phyloP scores from a whole-genome alignment of 441 rosid species.

The Erodium texanum region DNA sequence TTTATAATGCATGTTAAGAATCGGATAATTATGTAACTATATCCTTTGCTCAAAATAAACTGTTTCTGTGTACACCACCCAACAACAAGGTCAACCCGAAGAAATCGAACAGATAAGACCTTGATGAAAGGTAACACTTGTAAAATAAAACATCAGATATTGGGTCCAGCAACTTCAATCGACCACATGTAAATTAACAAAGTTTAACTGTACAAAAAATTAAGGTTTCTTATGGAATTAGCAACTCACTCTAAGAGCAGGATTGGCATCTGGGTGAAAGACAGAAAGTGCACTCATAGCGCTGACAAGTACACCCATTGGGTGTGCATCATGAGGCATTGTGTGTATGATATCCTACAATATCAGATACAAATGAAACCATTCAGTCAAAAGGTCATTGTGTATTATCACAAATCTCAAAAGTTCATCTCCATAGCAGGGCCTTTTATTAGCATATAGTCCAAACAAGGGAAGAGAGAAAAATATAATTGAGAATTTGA shows the following conservation, averaged over 20 bases:
- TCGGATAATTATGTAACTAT: background rate
- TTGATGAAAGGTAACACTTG: background rate
- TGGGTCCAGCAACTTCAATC: background rate
- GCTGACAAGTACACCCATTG: slow-evolving; percentile 95
- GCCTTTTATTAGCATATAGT: background rate
- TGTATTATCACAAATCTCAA: background rate
- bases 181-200: background rate
- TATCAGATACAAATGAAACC: slow-evolving; percentile 13
- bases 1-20: background rate
- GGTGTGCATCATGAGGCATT: slow-evolving; percentile 99
- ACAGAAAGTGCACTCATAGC: slow-evolving; percentile 94
- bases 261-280: slow-evolving; percentile 98
- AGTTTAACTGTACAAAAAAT: background rate
- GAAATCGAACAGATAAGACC: background rate
- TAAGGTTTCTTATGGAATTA: background rate
- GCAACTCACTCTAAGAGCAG: slow-evolving; percentile 76
- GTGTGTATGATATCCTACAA: slow-evolving; percentile 78
- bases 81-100: background rate
- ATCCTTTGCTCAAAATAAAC: background rate
- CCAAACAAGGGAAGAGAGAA: background rate
- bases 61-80: background rate
- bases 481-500: background rate
- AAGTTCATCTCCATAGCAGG: background rate
- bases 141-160: background rate
- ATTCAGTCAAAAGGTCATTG: background rate